A percentile compares a stretch with the other conserved stretches of the same genome.
Conservation (phyloP, 2,329 filamentous ascomycete genomes). For the Scedosporium apiospermum region DNA sequence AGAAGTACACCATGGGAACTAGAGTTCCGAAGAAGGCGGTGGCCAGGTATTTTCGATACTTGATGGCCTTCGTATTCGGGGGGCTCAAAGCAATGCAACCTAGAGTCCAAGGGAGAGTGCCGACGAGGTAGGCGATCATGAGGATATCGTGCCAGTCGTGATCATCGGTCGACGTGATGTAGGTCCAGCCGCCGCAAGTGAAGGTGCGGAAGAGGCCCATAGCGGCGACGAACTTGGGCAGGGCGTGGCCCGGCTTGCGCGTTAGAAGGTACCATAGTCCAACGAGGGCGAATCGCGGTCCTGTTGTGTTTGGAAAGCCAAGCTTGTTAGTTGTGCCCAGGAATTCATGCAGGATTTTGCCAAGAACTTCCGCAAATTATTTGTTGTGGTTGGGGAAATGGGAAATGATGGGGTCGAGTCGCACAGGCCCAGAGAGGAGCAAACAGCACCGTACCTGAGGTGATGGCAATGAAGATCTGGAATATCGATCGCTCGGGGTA, state of each 20-base stretch:
- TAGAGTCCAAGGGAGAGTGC: slow-evolving; percentile 88
- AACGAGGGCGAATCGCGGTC: slow-evolving; percentile 83
- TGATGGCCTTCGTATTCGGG: slow-evolving; percentile 70
- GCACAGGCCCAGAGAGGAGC: background rate
- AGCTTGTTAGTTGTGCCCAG: background rate
- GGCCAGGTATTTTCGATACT: slow-evolving; percentile 80
- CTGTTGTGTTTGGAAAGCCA: slow-evolving; percentile 27
- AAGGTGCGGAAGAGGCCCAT: slow-evolving; percentile 81
- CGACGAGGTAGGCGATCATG: slow-evolving; percentile 96
- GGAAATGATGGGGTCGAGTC: background rate
- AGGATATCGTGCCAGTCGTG: slow-evolving; percentile 99
- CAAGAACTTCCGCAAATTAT: background rate
- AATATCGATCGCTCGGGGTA: slow-evolving; percentile 97
- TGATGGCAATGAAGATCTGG: slow-evolving; percentile 94
- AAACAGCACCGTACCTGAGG: slow-evolving; percentile 55
- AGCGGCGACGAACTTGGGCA: slow-evolving; percentile 73
- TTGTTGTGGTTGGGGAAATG: background rate
- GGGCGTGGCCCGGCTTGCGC: slow-evolving; percentile 58
- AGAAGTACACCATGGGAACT: slow-evolving; percentile 87
- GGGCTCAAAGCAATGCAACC: slow-evolving; percentile 86
- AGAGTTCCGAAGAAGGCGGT: slow-evolving; percentile 83
- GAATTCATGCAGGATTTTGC: background rate
- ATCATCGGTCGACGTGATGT: slow-evolving; percentile 95
- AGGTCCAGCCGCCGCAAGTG: slow-evolving; percentile 96
- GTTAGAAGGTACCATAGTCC: slow-evolving; percentile 89